Base-by-base conservation (phyloP, 169 alveolate genomes). In the Plasmodium gonderi region DNA sequence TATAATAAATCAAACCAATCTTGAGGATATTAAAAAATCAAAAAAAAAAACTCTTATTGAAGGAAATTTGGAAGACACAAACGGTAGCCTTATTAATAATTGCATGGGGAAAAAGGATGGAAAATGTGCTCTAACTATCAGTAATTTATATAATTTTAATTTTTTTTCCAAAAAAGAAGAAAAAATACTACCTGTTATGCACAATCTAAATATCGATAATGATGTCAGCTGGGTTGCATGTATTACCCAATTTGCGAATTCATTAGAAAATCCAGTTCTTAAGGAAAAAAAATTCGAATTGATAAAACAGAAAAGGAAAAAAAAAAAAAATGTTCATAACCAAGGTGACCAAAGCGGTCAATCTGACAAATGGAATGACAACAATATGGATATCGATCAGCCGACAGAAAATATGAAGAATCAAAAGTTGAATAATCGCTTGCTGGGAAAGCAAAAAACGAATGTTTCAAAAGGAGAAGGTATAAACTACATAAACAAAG, bases 181-280 rank as follows among this genome's bases (percentile, higher is more conserved):
- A 29, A 83, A 83, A 72, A 38, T 47, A 5, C 49, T 42, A 0
- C 45, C 79, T 26, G 49, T 45, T 44, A 83, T 69, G 31, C 78
- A 83, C 40, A 64, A 87, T 45, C 29, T 87, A 40, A 26, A 49
- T 42, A 77, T 90, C 74, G 91, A 90, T 69, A 90, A 90, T 67
- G 90, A 90, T 40, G 44, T 90, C 33, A 90, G 94, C 51, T 90
- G 94, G 94, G 76, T 67, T 77, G 75, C 91, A 1, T 90, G 90
- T 54, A 78, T 90, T 47, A 64, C 64, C 49, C 14, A 77, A 31
- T 90, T 90, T 90, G 51, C 94, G 11, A 80, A 90, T 23, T 45
- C 82, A 6, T 40, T 90, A 20, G 94, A 90, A 60, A 77, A 90
- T 79, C 20, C 49, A 0, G 33, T 65, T 14, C 72, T 90, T 3